Evolutionary conservation across 768 basidiomycete species (phyloP), one percentile per base, ranked within the genome.

Genomic region (Calocera cornea): DNA sequence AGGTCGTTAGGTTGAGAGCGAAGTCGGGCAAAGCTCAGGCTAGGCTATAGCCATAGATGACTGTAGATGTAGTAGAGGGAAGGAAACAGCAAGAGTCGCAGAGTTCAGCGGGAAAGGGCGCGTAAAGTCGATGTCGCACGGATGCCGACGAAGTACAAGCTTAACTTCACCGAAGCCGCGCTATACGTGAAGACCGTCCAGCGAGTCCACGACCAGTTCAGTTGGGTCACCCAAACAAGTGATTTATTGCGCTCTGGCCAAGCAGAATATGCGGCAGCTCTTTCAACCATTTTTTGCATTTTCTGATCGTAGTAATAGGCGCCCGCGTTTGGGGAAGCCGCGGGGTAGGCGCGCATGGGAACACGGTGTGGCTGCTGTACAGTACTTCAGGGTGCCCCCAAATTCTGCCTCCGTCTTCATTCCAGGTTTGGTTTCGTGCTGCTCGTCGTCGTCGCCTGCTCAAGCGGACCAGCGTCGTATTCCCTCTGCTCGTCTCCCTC

Each of bases 41-140:
- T 44, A 79, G 75, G 64, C 71, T 78, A 10, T 78, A 69, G 67
- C 31, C 5, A 67, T 65, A 47, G 71, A 69, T 2, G 41, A n/a
- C 38, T 34, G 33, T 47, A 24, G 19, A 47, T 19, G 24, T 19
- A 19, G 44, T 19, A 47, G 44, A 47, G 24, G 14, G 7, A 38
- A n/a, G n/a, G n/a, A n/a, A n/a, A n/a, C n/a, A n/a, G n/a, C n/a
- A n/a, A n/a, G n/a, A n/a, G n/a, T n/a, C n/a, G n/a, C n/a, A n/a
- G n/a, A n/a, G n/a, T n/a, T n/a, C n/a, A n/a, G n/a, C n/a, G n/a
- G n/a, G n/a, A n/a, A n/a, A n/a, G n/a, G n/a, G n/a, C n/a, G n/a
- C n/a, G n/a, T n/a, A n/a, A n/a, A n/a, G n/a, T n/a, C n/a, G n/a
- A n/a, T n/a, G n/a, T n/a, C n/a, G n/a, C n/a, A n/a, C n/a, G n/a